Conservation (phyloP, 495 filamentous ascomycete species). For the Podospora tetraspora region DNA sequence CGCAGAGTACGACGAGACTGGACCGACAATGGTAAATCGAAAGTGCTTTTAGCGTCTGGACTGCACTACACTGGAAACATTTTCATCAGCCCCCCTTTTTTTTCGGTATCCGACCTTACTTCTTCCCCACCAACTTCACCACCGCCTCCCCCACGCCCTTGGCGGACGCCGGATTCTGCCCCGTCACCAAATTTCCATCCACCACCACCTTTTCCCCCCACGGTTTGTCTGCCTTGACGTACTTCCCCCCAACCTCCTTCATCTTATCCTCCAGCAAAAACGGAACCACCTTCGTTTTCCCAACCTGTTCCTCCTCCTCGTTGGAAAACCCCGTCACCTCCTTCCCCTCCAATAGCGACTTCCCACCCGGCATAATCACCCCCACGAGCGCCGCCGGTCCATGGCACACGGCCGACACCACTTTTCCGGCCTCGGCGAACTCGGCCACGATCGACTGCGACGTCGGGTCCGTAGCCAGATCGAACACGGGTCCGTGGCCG, state of each 20-base stretch:
- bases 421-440: constrained; percentile 57
- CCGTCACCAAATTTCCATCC: constrained; percentile 62
- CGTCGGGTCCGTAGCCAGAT: constrained; percentile 47
- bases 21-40: constrained; percentile 8
- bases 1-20: constrained; percentile 4
- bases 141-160: constrained; percentile 52
- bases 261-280: constrained; percentile 61
- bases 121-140: constrained; percentile 23
- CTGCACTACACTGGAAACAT: neutral
- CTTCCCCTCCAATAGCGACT: constrained; percentile 49
- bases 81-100: neutral
- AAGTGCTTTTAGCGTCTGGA: constrained; percentile 4
- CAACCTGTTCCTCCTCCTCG: constrained; percentile 54
- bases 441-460: constrained; percentile 54
- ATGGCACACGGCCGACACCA: constrained; percentile 65
- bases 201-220: constrained; percentile 59
- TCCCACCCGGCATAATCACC: constrained; percentile 48
- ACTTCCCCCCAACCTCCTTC: constrained; percentile 45
- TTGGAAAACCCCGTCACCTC: constrained; percentile 65
- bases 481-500: constrained; percentile 78
- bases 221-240: constrained; percentile 52
- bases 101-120: neutral
- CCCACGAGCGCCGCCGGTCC: constrained; percentile 58
- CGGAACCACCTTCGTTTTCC: constrained; percentile 50
- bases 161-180: constrained; percentile 69